Percentiles rank a stretch among this genome's conserved stretches.
Conservation (phyloP, 208 protist species). For the Trypanosoma mega region DNA sequence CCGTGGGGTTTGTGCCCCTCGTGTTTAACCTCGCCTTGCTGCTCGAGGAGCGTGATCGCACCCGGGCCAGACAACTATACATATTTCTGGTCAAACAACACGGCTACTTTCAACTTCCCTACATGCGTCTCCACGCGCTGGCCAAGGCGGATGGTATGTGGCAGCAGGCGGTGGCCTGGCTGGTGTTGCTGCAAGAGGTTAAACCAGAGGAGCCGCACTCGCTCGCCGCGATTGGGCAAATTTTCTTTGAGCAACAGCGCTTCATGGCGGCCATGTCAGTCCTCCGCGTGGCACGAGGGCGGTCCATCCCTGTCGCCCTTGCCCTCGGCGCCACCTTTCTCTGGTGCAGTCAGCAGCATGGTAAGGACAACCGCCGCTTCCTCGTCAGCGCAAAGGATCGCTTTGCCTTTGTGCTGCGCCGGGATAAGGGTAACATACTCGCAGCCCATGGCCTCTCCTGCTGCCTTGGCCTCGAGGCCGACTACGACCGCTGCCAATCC, state of each 20-base stretch:
- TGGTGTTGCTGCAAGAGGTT: conserved; percentile 72
- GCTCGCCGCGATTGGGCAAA: conserved; percentile 46
- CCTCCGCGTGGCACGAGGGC: conserved; percentile 34
- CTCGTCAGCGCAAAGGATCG: conserved; percentile 45
- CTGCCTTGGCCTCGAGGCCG: conserved; percentile 67
- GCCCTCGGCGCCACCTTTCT: conserved; percentile 65
- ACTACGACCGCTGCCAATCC: conserved; percentile 60
- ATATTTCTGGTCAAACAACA: conserved; percentile 80
- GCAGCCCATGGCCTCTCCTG: conserved; percentile 83
- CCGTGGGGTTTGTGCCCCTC: conserved; percentile 60
- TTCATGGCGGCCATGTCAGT: conserved; percentile 43
- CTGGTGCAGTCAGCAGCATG: conserved; percentile 60
- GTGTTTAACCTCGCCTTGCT: conserved; percentile 81
- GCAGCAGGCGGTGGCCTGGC: conserved; percentile 77
- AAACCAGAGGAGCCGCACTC: conserved; percentile 53
- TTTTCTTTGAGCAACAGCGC: conserved; percentile 55
- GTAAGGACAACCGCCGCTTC: conserved; percentile 40
- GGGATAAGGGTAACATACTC: conserved; percentile 71
- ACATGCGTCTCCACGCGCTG: conserved; percentile 70
- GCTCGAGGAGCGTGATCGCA: conserved; percentile 46
- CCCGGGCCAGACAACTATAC: conserved; percentile 62
- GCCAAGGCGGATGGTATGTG: conserved; percentile 49
- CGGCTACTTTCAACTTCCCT: conserved; percentile 60
- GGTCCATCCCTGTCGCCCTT: conserved; percentile 48
- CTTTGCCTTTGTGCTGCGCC: conserved; percentile 53